Evolutionary conservation across 768 basidiomycete genomes (phyloP).

Genomic region (Suillus alpinus): DNA sequence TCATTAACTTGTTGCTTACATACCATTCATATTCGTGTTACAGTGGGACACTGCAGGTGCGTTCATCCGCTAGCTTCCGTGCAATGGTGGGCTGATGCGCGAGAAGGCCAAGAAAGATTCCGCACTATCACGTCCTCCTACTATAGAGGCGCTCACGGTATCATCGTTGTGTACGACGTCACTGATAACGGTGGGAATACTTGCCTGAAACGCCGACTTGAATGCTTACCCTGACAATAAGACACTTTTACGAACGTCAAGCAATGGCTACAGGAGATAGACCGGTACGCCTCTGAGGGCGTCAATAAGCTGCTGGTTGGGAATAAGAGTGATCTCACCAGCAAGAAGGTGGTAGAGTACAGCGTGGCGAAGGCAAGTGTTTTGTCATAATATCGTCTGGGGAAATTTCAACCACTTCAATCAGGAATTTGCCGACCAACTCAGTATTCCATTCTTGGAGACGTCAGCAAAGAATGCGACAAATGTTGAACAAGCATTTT

Average conservation of each 20-base stretch:
- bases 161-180: conserved; percentile 98
- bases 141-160: conserved; percentile 98
- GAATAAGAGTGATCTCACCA: conserved; percentile 97
- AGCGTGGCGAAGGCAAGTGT: conserved; percentile 72
- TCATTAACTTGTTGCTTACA: conserved; percentile 25
- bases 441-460: conserved; percentile 93
- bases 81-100: conserved; percentile 5
- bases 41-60: conserved; percentile 95
- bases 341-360: conserved; percentile 94
- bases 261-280: conserved; percentile 92
- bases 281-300: conserved; percentile 94
- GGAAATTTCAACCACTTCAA: conserved; percentile 7
- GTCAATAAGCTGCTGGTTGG: conserved; percentile 99
- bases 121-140: conserved; percentile 99
- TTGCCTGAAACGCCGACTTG: not conserved
- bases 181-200: conserved; percentile 76
- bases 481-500: conserved; percentile 98
- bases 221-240: conserved; percentile 29
- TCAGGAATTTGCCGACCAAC: conserved; percentile 95
- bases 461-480: conserved; percentile 99
- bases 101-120: conserved; percentile 91
- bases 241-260: conserved; percentile 96
- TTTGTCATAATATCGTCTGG: not conserved
- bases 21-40: conserved; percentile 19
- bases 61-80: conserved; percentile 15